Conservation (phyloP, 129 eudicot genomes). For the Tanacetum coccineum region DNA sequence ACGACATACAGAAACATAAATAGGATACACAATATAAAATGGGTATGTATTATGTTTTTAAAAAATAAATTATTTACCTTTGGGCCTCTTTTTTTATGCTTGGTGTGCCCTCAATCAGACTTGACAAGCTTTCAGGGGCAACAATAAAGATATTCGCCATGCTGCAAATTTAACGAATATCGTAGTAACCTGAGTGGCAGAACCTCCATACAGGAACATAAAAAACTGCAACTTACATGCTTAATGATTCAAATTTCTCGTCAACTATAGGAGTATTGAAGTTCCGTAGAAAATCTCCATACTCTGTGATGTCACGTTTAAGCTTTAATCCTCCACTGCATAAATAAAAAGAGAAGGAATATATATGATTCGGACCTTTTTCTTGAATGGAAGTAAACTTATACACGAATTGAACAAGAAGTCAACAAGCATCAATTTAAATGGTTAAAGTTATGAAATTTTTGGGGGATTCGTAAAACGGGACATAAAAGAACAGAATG, state of each 20-base stretch:
- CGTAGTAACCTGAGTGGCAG: conserved; percentile 6
- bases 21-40: not conserved
- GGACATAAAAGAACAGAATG: no score
- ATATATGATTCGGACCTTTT: not conserved
- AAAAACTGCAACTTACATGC: conserved; percentile 62
- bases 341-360: not conserved
- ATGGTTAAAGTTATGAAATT: no score
- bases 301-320: conserved; percentile 93
- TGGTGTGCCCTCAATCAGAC: conserved; percentile 82
- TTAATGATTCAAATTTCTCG: conserved; percentile 81
- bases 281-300: conserved; percentile 82
- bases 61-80: conserved; percentile 36
- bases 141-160: conserved; percentile 86
- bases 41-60: not conserved
- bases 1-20: not conserved
- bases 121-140: conserved; percentile 82
- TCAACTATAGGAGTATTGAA: conserved; percentile 85
- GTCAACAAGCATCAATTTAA: not conserved
- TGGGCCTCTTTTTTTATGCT: conserved; percentile 74
- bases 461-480: no score
- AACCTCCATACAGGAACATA: not conserved
- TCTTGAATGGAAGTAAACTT: not conserved
- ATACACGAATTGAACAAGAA: not conserved
- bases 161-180: conserved; percentile 33
- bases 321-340: conserved; percentile 83